These are phyloP conservation scores for Cucumis cinereus DNA, from an alignment of 306 rosid species.

Conservation along the genomic window DNA sequence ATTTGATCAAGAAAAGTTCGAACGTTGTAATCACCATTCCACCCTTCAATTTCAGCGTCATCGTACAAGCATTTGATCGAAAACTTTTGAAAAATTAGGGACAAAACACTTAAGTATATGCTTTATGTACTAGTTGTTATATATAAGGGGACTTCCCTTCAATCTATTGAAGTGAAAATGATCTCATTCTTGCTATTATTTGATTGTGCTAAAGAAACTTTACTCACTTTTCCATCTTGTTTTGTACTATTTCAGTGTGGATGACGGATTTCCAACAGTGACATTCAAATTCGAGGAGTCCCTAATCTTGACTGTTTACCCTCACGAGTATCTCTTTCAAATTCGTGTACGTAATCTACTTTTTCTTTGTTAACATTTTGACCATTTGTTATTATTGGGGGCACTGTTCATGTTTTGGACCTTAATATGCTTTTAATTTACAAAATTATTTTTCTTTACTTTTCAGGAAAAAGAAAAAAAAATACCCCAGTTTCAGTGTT, in stretches of 20 bases:
- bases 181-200: background rate
- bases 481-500: background rate
- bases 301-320: conserved; percentile 36
- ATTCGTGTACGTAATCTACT: conserved; percentile 24
- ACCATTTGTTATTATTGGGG: background rate
- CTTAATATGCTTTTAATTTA: background rate
- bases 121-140: background rate
- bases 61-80: background rate
- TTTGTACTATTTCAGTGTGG: conserved; percentile 38
- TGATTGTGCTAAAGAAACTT: background rate
- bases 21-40: background rate
- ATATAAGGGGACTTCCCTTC: background rate
- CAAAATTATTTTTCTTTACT: background rate
- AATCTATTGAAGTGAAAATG: background rate
- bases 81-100: background rate
- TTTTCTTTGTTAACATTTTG: background rate
- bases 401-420: background rate
- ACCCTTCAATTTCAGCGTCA: background rate
- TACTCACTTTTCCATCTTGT: background rate
- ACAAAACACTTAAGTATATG: background rate
- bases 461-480: too few species aligned
- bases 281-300: conserved; percentile 44
- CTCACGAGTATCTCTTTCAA: conserved; percentile 63
- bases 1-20: background rate
- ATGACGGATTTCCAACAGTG: conserved; percentile 53